These are phyloP conservation scores for Arachis hypogaea DNA, from an alignment of 306 rosid genomes.

Conservation along the genomic window DNA sequence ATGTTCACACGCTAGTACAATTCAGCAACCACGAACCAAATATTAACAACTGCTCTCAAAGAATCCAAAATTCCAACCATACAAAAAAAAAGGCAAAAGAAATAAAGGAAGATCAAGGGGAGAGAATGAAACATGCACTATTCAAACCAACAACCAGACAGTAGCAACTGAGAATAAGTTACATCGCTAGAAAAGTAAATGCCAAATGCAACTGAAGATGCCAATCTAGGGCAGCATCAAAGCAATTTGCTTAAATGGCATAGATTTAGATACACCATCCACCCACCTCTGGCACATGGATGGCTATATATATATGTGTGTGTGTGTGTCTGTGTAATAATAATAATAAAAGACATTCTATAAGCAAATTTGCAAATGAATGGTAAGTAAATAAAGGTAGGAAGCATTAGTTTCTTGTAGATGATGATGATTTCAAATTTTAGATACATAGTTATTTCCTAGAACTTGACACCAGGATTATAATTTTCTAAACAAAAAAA, in stretches of 20 bases:
- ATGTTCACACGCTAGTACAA: not conserved
- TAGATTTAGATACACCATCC: not conserved
- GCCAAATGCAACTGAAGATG: slow-evolving; percentile 9
- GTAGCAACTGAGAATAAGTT: no score
- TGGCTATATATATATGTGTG: not conserved
- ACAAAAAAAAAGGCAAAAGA: not conserved
- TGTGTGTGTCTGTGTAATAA: not conserved
- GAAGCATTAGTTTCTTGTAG: not conserved
- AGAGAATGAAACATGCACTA: slow-evolving; percentile 12
- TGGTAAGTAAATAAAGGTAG: not conserved
- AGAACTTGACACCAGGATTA: slow-evolving; percentile 15
- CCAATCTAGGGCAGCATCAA: not conserved
- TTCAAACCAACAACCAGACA: no score
- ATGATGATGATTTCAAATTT: slow-evolving; percentile 10
- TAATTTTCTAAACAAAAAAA: not conserved
- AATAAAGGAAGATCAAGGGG: not conserved
- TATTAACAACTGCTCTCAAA: not conserved
- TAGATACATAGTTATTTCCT: not conserved
- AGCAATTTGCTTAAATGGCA: slow-evolving; percentile 21
- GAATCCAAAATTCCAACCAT: slow-evolving; percentile 5
- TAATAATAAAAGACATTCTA: not conserved
- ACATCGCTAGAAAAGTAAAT: not conserved
- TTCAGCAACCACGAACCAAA: slow-evolving; percentile 7
- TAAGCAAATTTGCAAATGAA: not conserved
- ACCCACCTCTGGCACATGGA: not conserved